A percentile compares a stretch with the other conserved stretches of the same genome.
Evolutionary conservation across 2,329 filamentous ascomycete species (phyloP).

Genomic region (Hypomyces perniciosus): DNA sequence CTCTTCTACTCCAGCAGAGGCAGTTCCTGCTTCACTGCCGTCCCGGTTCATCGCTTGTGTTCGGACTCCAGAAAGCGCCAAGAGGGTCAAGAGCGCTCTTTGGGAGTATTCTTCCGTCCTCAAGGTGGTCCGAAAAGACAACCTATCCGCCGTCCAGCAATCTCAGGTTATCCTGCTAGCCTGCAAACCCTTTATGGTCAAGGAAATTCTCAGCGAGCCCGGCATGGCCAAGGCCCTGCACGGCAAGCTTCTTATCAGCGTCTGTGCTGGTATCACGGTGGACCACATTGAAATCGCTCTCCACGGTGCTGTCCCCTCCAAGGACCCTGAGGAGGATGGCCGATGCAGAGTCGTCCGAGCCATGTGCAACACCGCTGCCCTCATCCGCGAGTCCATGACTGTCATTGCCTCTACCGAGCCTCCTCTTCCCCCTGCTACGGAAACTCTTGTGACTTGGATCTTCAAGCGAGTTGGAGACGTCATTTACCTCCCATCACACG

Average conservation of each 20-base stretch:
- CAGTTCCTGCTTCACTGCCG: constrained; percentile 55
- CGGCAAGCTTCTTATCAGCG: constrained; percentile 76
- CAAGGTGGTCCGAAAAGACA: constrained; percentile 64
- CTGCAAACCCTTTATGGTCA: constrained; percentile 74
- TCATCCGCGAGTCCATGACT: constrained; percentile 77
- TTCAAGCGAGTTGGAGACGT: constrained; percentile 70
- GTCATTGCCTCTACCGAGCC: constrained; percentile 62
- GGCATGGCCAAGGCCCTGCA: constrained; percentile 67
- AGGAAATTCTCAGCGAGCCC: constrained; percentile 58
- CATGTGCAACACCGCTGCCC: constrained; percentile 78
- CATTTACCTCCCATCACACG: constrained; percentile 57
- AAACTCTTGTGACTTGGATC: constrained; percentile 64
- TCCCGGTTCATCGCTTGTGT: constrained; percentile 78
- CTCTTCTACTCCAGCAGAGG: constrained; percentile 39
- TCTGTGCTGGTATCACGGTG: constrained; percentile 70
- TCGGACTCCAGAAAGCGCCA: constrained; percentile 60
- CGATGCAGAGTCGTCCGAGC: constrained; percentile 65
- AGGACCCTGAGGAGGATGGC: constrained; percentile 39
- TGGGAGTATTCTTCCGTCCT: constrained; percentile 56
- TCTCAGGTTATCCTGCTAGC: constrained; percentile 70
- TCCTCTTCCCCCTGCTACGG: constrained; percentile 47
- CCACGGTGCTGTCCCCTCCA: constrained; percentile 48
- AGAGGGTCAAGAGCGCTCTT: constrained; percentile 61
- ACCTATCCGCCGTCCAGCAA: constrained; percentile 59
- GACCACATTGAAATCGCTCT: constrained; percentile 61